A percentile compares a stretch with the other conserved stretches of the same genome.
Evolutionary conservation across 805 yeast species (phyloP).

Genomic region (Helenozyma baotianmanensis): DNA sequence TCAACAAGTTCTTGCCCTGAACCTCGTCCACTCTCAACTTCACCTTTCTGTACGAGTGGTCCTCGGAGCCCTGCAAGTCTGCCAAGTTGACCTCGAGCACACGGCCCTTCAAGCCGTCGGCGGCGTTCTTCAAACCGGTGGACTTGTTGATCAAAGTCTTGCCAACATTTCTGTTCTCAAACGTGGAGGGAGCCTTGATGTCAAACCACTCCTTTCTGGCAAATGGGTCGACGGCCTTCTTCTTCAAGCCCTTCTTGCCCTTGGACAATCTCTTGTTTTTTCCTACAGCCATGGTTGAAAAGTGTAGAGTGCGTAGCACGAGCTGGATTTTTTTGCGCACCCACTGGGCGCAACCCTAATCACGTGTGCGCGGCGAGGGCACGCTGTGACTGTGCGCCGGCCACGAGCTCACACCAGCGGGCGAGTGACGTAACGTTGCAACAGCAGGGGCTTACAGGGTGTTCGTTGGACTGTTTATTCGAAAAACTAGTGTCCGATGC

Average conservation of each 20-base stretch:
- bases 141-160: conserved; percentile 98
- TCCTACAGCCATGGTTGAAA: conserved; percentile 81
- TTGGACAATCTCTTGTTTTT: conserved; percentile 84
- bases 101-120: conserved; percentile 97
- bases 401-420: no score
- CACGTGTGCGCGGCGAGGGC: conserved; percentile 10
- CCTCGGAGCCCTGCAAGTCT: conserved; percentile 98
- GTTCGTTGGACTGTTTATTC: conserved; percentile 34
- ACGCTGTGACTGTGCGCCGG: no score
- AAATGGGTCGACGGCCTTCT: conserved; percentile 99
- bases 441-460: no score
- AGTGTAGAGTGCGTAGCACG: no score
- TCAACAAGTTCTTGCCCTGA: conserved; percentile 96
- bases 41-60: conserved; percentile 96
- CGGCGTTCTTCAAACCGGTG: conserved; percentile 96
- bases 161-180: conserved; percentile 98
- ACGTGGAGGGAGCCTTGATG: conserved; percentile 97
- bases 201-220: conserved; percentile 98
- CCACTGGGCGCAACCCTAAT: conserved; percentile 8
- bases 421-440: no score
- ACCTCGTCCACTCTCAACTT: conserved; percentile 98
- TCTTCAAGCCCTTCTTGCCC: conserved; percentile 97
- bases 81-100: conserved; percentile 93
- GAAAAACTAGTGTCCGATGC: conserved; percentile 40
- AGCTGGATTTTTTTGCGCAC: background rate